Percentiles rank a stretch among this genome's conserved stretches.
Evolutionary conservation across 148 eudicot species (phyloP).

Genomic region (Rheum nobile): DNA sequence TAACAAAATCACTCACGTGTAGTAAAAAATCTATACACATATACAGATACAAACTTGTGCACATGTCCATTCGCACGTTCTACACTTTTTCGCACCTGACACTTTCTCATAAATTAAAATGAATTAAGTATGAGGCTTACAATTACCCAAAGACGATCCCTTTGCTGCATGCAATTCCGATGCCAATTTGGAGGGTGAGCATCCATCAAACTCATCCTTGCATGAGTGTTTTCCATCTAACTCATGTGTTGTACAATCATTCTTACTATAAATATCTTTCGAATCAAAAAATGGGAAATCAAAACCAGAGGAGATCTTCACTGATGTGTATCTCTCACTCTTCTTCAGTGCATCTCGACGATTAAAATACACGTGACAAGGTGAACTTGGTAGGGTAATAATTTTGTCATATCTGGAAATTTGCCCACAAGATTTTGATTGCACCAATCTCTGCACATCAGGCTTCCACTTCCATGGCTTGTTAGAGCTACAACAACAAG

Average conservation of each 20-base stretch:
- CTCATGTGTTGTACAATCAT: conserved; percentile 6
- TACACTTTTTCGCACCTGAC: too few species aligned
- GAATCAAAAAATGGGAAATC: conserved; percentile 49
- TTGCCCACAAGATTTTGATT: conserved; percentile 21
- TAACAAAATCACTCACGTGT: too few species aligned
- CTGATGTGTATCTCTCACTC: conserved; percentile 41
- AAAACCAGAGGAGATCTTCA: conserved; percentile 50
- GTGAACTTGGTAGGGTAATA: conserved; percentile 51
- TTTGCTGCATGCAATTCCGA: conserved; percentile 8
- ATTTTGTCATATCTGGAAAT: conserved; percentile 40
- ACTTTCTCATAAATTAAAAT: neutral
- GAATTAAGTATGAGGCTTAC: neutral
- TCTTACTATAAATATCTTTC: conserved; percentile 19
- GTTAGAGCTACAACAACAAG: conserved; percentile 56
- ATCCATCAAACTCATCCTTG: conserved; percentile 14
- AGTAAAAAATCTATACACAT: too few species aligned
- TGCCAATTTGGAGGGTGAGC: conserved; percentile 12
- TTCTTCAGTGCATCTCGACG: conserved; percentile 55
- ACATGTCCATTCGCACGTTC: too few species aligned
- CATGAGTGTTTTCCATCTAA: conserved; percentile 10
- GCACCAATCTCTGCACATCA: conserved; percentile 36
- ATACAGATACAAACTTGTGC: too few species aligned
- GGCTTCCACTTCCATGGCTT: conserved; percentile 43
- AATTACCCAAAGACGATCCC: neutral
- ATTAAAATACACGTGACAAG: conserved; percentile 41